Conservation (phyloP, 257 asterid genomes). For the Catharanthus roseus region DNA sequence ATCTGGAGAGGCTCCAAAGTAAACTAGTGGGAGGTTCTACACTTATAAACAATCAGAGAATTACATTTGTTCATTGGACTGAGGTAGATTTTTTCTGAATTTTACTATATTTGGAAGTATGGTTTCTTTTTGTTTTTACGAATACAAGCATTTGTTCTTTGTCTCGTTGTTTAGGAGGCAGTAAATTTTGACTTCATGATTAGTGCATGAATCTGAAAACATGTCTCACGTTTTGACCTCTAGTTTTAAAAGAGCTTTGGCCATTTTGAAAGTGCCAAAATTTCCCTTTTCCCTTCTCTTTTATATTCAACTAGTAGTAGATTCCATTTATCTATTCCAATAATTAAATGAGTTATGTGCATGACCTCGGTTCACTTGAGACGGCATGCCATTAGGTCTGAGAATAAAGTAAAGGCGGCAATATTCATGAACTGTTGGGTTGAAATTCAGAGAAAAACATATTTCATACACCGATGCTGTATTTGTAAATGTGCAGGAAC, state of each 20-base stretch:
- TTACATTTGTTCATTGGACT: no score
- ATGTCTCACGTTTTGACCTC: neutral
- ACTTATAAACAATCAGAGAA: neutral
- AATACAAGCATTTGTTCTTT: neutral
- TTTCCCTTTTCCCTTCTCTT: slow-evolving; percentile 7
- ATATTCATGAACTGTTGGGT: neutral
- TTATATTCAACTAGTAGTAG: slow-evolving; percentile 3
- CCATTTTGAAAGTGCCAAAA: slow-evolving; percentile 12
- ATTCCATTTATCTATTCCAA: neutral
- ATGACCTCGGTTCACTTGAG: slow-evolving; percentile 3
- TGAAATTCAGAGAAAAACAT: neutral
- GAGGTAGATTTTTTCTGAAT: no score
- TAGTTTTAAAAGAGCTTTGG: neutral
- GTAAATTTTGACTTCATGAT: slow-evolving; percentile 1
- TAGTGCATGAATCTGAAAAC: neutral
- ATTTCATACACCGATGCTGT: neutral
- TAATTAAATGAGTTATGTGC: neutral
- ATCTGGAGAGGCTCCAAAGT: neutral
- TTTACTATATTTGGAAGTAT: neutral
- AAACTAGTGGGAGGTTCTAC: neutral
- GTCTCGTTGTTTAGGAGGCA: neutral
- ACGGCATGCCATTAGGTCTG: neutral
- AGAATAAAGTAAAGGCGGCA: slow-evolving; percentile 1
- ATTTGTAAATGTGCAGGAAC: neutral
- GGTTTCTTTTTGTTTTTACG: neutral